Conservation (phyloP, 2,329 filamentous ascomycete genomes). For the Fusarium algeriense region DNA sequence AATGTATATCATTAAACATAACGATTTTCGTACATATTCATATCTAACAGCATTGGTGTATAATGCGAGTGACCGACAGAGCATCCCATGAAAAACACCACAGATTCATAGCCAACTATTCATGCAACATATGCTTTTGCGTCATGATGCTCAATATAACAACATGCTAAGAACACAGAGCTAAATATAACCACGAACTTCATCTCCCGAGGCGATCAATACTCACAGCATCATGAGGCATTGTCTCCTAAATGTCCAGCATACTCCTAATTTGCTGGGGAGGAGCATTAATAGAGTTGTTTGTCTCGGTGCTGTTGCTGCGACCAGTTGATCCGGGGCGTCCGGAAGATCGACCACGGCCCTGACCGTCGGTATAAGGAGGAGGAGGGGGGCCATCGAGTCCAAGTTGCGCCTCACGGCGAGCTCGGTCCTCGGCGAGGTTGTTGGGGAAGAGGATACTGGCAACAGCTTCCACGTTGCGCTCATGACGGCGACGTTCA, state of each 20-base stretch:
- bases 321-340: conserved; percentile 53
- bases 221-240: background rate
- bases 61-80: background rate
- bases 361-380: conserved; percentile 51
- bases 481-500: conserved; percentile 60
- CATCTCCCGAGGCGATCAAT: background rate
- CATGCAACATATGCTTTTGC: conserved; percentile 20
- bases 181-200: conserved; percentile 7
- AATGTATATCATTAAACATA: conserved; percentile 27
- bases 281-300: conserved; percentile 59
- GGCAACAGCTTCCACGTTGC: conserved; percentile 58
- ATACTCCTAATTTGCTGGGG: conserved; percentile 70
- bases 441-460: conserved; percentile 63
- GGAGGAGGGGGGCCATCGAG: conserved; percentile 60
- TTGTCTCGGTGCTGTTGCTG: conserved; percentile 61
- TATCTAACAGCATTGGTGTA: conserved; percentile 13
- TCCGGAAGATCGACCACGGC: conserved; percentile 40
- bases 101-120: conserved; percentile 19
- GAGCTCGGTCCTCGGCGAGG: conserved; percentile 48
- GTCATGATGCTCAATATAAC: conserved; percentile 16
- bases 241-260: conserved; percentile 62
- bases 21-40: conserved; percentile 27
- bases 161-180: conserved; percentile 20
- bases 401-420: conserved; percentile 56
- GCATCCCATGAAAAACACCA: conserved; percentile 8